Evolutionary conservation across 2,329 filamentous ascomycete species (phyloP), one percentile per base, ranked within the genome.

Genomic region (Geosmithia putterillii): DNA sequence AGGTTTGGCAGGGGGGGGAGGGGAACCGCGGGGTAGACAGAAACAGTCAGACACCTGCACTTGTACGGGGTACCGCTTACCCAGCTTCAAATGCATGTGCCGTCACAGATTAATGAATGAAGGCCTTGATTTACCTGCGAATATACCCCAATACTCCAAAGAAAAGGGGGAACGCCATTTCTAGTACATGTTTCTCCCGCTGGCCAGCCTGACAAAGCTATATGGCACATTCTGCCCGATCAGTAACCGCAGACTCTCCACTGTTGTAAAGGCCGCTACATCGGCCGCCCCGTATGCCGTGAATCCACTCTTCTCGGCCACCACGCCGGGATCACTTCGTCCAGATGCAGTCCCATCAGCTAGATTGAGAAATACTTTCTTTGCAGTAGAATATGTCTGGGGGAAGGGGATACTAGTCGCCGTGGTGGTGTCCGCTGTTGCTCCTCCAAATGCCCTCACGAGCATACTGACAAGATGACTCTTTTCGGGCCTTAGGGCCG

Each of bases 211-310:
- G 37, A 92, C 86, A 65, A 94, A 94, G 62, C 85, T 88, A 61
- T 87, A 90, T 6, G 83, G 84, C 45, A 92, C 85, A 57, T 92
- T 92, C 64, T 92, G 85, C 9, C 86, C 86, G 10, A 90, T 83
- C 20, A 94, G 69, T 46, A 89, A 60, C 50, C 86, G 71, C 44
- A 92, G 63, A 41, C 81, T 90, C 63, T 92, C 84, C 5, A 90
- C 86, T 2, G 84, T 89, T 19, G 84, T 89, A 65, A 88, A 92
- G 0, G 86, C 85, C 45, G 81, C 82, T 25, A 88, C 83, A 59
- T 94, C 86, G 20, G 81, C 83, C 17, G 82, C 76, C 1, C 83
- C 83, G 56, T 90, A 92, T 7, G 83, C 79, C 20, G 80, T 81
- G 70, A 88, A 94, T 0, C 86, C 86, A 44, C 78, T 79, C 54